Percentiles rank a stretch among this genome's conserved stretches.
phyloP scores from a whole-genome alignment of 345 rosid genomes.

The Hibiscus syriacus region DNA sequence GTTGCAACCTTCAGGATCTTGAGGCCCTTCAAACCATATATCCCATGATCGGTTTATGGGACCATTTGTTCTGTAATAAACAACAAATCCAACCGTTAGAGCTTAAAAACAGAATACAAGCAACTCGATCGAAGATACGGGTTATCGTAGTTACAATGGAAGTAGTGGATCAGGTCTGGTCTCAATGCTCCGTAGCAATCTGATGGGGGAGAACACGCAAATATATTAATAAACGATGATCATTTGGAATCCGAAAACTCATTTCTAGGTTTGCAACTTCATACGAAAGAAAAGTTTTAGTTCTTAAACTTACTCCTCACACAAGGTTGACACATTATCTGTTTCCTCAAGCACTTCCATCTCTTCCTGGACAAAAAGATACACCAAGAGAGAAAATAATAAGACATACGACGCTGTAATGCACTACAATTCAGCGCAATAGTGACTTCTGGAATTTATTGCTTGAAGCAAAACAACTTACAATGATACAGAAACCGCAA shows the following conservation, averaged over 20 bases:
- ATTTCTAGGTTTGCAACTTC: background rate
- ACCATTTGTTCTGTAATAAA: conserved; percentile 52
- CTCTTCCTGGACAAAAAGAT: background rate
- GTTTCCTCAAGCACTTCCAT: background rate
- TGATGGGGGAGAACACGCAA: background rate
- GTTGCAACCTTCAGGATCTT: conserved; percentile 49
- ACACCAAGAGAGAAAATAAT: too few species aligned
- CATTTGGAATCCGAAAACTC: background rate
- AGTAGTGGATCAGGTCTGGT: background rate
- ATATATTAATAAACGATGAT: background rate
- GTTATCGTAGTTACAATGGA: background rate
- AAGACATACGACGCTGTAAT: background rate
- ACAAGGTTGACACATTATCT: background rate
- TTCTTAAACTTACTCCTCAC: background rate
- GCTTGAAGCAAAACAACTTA: background rate
- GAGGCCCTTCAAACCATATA: conserved; percentile 72
- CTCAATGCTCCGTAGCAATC: background rate
- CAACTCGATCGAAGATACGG: background rate
- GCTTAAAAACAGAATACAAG: background rate
- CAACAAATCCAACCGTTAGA: conserved; percentile 4
- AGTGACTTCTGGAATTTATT: background rate
- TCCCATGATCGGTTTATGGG: conserved; percentile 58
- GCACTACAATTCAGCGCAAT: background rate
- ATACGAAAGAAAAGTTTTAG: background rate
- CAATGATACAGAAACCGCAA: background rate